A percentile compares a stretch with the other conserved stretches of the same genome.
These are phyloP conservation scores for Komagataea norvegica DNA, from an alignment of 1,139 yeast genomes.

Conservation along the genomic window DNA sequence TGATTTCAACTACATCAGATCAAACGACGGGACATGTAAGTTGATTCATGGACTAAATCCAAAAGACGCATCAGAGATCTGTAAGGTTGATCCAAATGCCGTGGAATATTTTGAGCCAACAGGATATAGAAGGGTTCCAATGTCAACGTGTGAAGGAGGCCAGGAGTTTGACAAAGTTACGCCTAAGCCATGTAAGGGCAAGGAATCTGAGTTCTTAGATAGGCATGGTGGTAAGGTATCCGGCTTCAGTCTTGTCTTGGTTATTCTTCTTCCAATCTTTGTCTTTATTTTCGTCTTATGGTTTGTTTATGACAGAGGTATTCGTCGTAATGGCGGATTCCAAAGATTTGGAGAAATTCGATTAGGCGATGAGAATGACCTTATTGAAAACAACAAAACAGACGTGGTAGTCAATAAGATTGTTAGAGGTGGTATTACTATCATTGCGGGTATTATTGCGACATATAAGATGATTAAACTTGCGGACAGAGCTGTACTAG, in stretches of 20 bases:
- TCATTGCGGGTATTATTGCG: conserved; percentile 42
- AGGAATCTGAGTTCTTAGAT: conserved; percentile 56
- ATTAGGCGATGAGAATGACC: conserved; percentile 67
- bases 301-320: conserved; percentile 79
- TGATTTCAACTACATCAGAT: conserved; percentile 76
- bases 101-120: conserved; percentile 75
- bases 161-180: conserved; percentile 58
- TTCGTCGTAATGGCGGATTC: conserved; percentile 76
- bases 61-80: conserved; percentile 58
- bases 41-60: conserved; percentile 69
- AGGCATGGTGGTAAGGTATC: conserved; percentile 51
- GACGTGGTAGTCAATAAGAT: conserved; percentile 60
- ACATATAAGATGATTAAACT: conserved; percentile 40
- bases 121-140: conserved; percentile 71
- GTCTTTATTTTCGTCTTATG: conserved; percentile 56
- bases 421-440: conserved; percentile 55
- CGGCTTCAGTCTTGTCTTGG: conserved; percentile 49
- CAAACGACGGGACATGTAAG: conserved; percentile 80
- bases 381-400: conserved; percentile 62
- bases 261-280: conserved; percentile 53
- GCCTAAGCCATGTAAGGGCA: conserved; percentile 87
- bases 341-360: conserved; percentile 82
- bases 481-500: conserved; percentile 35
- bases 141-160: conserved; percentile 76
- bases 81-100: conserved; percentile 48